Conservation (phyloP, 2,329 filamentous ascomycete species). For the Parafenestella ontariensis region DNA sequence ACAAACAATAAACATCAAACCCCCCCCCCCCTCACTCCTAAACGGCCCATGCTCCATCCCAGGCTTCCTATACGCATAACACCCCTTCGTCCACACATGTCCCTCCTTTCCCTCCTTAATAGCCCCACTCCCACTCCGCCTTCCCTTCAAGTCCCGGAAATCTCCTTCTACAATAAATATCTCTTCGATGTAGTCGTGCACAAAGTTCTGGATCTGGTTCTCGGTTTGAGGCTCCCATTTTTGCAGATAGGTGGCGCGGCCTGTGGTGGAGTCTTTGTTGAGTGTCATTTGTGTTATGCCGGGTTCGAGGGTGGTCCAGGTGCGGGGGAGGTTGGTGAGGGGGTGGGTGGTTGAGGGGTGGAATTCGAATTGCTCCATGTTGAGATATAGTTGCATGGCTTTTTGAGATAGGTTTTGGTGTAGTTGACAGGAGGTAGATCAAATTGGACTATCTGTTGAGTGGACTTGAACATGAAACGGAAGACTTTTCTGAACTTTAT, state of each 20-base stretch:
- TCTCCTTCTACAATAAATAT: constrained; percentile 9
- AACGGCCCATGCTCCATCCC: constrained; percentile 18
- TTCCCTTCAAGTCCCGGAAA: constrained; percentile 6
- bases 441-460: too few species aligned
- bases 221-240: constrained; percentile 8
- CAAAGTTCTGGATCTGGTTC: constrained; percentile 16
- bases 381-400: neutral
- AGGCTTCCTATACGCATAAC: constrained; percentile 14
- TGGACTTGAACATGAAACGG: too few species aligned
- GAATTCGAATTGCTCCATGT: constrained; percentile 16
- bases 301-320: constrained; percentile 10
- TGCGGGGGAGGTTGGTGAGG: neutral
- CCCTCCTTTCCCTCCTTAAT: constrained; percentile 7
- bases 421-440: too few species aligned
- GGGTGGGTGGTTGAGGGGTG: constrained; percentile 3
- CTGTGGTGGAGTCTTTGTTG: constrained; percentile 9
- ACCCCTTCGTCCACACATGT: constrained; percentile 10
- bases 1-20: constrained; percentile 17
- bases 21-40: constrained; percentile 7
- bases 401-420: too few species aligned
- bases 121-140: constrained; percentile 1
- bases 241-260: constrained; percentile 9
- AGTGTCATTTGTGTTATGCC: constrained; percentile 14
- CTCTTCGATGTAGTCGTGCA: constrained; percentile 15
- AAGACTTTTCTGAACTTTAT: too few species aligned